Percentiles rank a stretch among this genome's conserved stretches.
These are phyloP conservation scores for Rhynchospora breviuscula DNA, from an alignment of 176 grass and related monocot species.

Conservation along the genomic window DNA sequence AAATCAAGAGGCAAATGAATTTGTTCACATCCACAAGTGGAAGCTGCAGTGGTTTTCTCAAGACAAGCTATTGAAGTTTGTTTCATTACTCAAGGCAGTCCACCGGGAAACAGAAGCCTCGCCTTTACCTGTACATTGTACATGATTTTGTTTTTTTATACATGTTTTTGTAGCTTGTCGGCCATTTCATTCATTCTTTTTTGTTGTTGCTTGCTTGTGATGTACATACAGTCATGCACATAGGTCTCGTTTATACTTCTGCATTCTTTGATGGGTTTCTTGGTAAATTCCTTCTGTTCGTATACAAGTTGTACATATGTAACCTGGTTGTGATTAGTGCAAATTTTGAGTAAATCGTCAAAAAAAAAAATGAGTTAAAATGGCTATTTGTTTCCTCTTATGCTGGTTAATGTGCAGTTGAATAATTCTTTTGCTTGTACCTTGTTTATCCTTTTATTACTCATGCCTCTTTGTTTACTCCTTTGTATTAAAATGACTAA, in stretches of 20 bases:
- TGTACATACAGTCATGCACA: slow-evolving; percentile 27
- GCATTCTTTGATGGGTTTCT: slow-evolving; percentile 17
- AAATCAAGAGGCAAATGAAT: slow-evolving; percentile 32
- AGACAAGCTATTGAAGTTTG: slow-evolving; percentile 66
- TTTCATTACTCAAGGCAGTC: slow-evolving; percentile 69
- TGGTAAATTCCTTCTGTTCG: neutral
- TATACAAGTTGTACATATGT: neutral
- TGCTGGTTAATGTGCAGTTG: neutral
- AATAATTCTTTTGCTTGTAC: neutral
- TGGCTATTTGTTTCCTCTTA: neutral
- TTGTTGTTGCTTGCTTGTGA: neutral
- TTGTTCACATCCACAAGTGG: slow-evolving; percentile 43
- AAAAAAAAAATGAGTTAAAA: no score
- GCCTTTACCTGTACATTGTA: slow-evolving; percentile 71
- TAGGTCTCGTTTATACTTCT: neutral
- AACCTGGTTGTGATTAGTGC: neutral
- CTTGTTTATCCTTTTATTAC: neutral
- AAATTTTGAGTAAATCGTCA: no score
- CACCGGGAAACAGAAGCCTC: slow-evolving; percentile 33
- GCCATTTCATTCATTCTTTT: slow-evolving; percentile 88
- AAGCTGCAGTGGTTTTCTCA: slow-evolving; percentile 72
- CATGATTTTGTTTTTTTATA: slow-evolving; percentile 25
- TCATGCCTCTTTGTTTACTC: neutral
- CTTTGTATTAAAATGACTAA: neutral
- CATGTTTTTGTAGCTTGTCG: slow-evolving; percentile 30